phyloP scores from a whole-genome alignment of 1,284 basidiomycete genomes.

The Erythrobasidium hasegawianum region DNA sequence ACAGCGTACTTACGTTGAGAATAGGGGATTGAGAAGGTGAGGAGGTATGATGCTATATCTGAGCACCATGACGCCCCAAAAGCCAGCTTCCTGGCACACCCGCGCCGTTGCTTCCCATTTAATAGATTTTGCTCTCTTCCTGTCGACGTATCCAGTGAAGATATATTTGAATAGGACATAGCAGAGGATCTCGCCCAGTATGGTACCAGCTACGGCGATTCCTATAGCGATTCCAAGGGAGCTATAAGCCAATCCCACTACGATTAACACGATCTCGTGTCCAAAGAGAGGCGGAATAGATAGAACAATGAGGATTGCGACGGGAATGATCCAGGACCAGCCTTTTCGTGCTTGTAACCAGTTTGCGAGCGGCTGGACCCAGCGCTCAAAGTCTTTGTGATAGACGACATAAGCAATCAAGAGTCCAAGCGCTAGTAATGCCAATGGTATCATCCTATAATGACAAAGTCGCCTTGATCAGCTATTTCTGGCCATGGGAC shows the following conservation, averaged over 20 bases:
- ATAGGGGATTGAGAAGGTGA: slow-evolving; percentile 26
- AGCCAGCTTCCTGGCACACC: slow-evolving; percentile 21
- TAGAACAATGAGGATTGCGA: slow-evolving; percentile 47
- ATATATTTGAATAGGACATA: slow-evolving; percentile 28
- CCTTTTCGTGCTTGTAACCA: slow-evolving; percentile 19
- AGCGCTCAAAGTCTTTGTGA: slow-evolving; percentile 19
- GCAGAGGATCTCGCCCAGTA: slow-evolving; percentile 14
- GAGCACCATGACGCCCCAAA: slow-evolving; percentile 31
- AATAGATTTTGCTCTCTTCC: slow-evolving; percentile 11
- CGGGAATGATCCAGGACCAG: slow-evolving; percentile 45
- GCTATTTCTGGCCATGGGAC: no score
- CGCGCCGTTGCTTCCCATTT: slow-evolving; percentile 23
- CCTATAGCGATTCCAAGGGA: slow-evolving; percentile 15
- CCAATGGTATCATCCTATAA: not conserved
- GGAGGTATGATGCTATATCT: slow-evolving; percentile 19
- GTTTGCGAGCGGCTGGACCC: slow-evolving; percentile 17
- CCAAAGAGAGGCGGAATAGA: slow-evolving; percentile 50
- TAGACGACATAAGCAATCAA: slow-evolving; percentile 24
- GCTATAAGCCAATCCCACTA: slow-evolving; percentile 42
- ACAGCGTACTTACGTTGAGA: slow-evolving; percentile 6
- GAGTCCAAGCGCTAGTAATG: slow-evolving; percentile 4
- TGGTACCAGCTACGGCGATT: slow-evolving; percentile 15
- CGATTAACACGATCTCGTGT: slow-evolving; percentile 48
- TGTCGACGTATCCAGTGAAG: slow-evolving; percentile 13
- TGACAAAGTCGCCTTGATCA: no score